phyloP scores from a whole-genome alignment of 768 basidiomycete genomes.

The Naematelia aurantialba region DNA sequence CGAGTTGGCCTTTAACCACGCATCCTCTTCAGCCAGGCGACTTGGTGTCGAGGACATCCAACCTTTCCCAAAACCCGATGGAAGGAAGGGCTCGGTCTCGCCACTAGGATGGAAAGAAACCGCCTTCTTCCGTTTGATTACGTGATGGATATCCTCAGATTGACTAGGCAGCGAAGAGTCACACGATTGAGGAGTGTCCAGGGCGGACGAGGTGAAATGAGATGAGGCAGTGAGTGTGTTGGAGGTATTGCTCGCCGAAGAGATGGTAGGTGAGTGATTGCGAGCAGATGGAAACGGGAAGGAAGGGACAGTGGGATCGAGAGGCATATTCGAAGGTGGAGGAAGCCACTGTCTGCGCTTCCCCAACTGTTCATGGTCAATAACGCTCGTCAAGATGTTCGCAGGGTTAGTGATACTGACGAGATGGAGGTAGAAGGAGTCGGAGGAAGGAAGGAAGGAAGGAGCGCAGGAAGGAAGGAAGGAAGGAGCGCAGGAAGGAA shows the following conservation, averaged over 20 bases:
- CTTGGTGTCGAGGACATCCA: slow-evolving; percentile 9
- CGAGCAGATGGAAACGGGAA: slow-evolving; percentile 9
- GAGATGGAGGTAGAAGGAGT: background rate
- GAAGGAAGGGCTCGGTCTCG: background rate
- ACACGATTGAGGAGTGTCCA: slow-evolving; percentile 2
- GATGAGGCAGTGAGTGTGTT: slow-evolving; percentile 1
- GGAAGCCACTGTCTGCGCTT: background rate
- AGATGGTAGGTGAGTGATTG: slow-evolving; percentile 3
- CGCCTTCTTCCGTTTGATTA: background rate
- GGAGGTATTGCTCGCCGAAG: slow-evolving; percentile 2
- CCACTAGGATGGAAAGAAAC: background rate
- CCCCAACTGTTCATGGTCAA: no score
- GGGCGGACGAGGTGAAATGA: background rate
- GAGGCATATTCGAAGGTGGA: slow-evolving; percentile 1
- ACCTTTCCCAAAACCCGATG: slow-evolving; percentile 8
- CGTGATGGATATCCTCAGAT: background rate
- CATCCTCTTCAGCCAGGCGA: background rate
- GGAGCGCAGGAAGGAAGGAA: background rate
- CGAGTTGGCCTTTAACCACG: background rate
- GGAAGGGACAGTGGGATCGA: slow-evolving; percentile 11
- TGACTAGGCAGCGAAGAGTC: background rate
- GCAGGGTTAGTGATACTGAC: no score
- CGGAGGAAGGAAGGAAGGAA: background rate
- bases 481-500: slow-evolving; percentile 6
- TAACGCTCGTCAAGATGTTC: no score